Percentiles rank a stretch among this genome's conserved stretches.
phyloP scores from a whole-genome alignment of 177 flowering plant species.

The Vitis hybrid region DNA sequence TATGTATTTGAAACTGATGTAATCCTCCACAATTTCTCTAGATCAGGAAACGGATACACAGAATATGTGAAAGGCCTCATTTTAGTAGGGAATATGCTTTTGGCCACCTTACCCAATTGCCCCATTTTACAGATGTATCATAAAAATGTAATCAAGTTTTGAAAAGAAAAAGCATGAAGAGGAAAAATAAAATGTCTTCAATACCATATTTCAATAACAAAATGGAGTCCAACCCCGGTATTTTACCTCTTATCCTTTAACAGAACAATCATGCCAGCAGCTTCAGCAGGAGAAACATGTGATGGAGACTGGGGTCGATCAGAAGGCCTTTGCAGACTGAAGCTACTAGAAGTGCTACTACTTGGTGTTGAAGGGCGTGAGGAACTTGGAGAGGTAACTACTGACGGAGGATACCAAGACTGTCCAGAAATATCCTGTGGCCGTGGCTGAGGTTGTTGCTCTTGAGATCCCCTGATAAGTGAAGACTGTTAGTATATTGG shows the following conservation, averaged over 20 bases:
- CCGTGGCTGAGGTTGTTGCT: constrained; percentile 43
- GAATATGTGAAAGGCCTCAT: too few species aligned
- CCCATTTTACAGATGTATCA: too few species aligned
- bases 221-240: constrained; percentile 6
- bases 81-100: too few species aligned
- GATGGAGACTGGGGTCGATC: constrained; percentile 38
- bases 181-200: neutral
- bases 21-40: too few species aligned
- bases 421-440: constrained; percentile 40
- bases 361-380: constrained; percentile 56
- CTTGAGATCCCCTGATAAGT: constrained; percentile 57
- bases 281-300: constrained; percentile 61
- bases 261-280: constrained; percentile 45
- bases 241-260: constrained; percentile 59
- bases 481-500: neutral
- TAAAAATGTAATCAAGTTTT: too few species aligned
- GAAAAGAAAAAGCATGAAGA: neutral
- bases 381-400: constrained; percentile 39
- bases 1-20: too few species aligned
- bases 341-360: constrained; percentile 34
- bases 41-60: too few species aligned
- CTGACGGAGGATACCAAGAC: constrained; percentile 62
- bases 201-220: neutral
- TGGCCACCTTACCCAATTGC: too few species aligned
- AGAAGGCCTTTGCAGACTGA: constrained; percentile 34